Evolutionary conservation across 2,329 filamentous ascomycete genomes (phyloP).

Genomic region (Penicillium sp.): DNA sequence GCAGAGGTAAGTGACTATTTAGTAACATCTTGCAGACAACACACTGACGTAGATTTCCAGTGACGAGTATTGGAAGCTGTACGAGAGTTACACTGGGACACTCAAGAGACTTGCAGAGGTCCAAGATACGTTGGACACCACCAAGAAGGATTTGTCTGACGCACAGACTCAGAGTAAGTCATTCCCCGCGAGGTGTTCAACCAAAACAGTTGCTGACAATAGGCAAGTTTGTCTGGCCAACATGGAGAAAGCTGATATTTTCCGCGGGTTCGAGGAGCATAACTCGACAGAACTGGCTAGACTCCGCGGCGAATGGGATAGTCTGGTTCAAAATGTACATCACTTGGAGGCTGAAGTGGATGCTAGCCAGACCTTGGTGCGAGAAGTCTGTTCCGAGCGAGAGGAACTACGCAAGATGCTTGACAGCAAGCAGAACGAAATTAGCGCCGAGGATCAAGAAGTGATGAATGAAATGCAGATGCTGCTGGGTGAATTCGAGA

Average conservation of each 20-base stretch:
- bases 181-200: not conserved
- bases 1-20: constrained; percentile 34
- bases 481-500: constrained; percentile 41
- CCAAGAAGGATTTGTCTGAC: constrained; percentile 38
- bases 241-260: constrained; percentile 40
- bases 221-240: constrained; percentile 34
- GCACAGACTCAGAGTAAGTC: constrained; percentile 38
- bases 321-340: constrained; percentile 34
- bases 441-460: constrained; percentile 42
- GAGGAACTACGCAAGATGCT: constrained; percentile 41
- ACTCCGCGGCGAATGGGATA: constrained; percentile 36
- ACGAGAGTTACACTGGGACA: constrained; percentile 38
- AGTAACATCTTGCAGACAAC: not conserved
- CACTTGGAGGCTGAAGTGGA: constrained; percentile 41
- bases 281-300: constrained; percentile 35
- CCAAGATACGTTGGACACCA: constrained; percentile 36
- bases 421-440: constrained; percentile 39
- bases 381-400: constrained; percentile 39
- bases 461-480: constrained; percentile 43
- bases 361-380: constrained; percentile 38
- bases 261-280: constrained; percentile 38
- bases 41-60: constrained; percentile 16
- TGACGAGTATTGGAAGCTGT: constrained; percentile 43
- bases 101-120: constrained; percentile 40
- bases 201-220: constrained; percentile 20